Evolutionary conservation across 768 basidiomycete genomes (phyloP).

Genomic region (Tricholoma matsutake): DNA sequence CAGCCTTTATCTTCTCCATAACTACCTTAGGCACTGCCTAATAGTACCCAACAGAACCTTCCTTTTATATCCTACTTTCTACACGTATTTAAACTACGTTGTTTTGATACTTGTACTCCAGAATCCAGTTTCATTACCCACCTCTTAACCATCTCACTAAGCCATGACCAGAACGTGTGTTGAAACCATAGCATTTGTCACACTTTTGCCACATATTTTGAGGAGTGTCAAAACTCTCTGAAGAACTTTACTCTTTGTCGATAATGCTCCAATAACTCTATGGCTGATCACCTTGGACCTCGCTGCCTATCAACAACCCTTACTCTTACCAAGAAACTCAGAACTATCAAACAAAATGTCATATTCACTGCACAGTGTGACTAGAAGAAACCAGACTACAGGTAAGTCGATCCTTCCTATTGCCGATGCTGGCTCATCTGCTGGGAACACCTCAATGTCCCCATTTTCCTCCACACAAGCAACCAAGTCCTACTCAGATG

Average conservation of each 20-base stretch:
- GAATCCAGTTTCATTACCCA: no score
- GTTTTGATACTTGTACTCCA: no score
- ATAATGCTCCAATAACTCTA: neutral
- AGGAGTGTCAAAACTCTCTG: neutral
- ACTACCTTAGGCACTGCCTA: no score
- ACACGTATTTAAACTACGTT: no score
- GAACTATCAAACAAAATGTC: neutral
- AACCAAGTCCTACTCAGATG: neutral
- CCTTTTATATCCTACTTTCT: no score
- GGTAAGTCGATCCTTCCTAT: neutral
- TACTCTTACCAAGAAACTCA: neutral
- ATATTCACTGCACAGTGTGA: neutral
- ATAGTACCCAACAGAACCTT: no score
- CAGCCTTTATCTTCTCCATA: no score
- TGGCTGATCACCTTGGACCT: no score
- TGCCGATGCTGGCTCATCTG: neutral
- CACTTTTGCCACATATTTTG: neutral
- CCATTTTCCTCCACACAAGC: neutral
- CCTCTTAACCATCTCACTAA: no score
- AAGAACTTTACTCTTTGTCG: neutral
- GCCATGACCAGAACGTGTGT: neutral
- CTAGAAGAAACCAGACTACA: neutral
- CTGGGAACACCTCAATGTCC: neutral
- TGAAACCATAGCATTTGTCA: neutral
- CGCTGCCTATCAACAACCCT: neutral